Evolutionary conservation across 495 filamentous ascomycete species (phyloP).

Genomic region (Neurospora pannonica): DNA sequence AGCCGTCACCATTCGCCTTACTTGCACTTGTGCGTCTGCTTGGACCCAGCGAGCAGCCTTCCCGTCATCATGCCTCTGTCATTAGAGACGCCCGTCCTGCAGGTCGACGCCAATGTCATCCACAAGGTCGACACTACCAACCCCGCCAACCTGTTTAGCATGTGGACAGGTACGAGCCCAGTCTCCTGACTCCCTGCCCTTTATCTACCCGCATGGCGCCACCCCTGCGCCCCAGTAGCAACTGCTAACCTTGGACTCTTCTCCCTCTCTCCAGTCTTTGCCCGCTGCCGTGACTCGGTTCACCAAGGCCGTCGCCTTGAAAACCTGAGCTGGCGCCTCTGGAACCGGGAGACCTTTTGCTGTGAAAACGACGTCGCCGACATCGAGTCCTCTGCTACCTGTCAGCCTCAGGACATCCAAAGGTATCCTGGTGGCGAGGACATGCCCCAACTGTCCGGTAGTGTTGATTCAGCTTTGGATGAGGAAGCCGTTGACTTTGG

Average conservation of each 20-base stretch:
- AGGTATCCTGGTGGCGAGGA: constrained; percentile 33
- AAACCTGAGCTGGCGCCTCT: constrained; percentile 92
- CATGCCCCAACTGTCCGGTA: constrained; percentile 80
- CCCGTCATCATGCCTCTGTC: constrained; percentile 23
- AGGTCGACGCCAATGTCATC: constrained; percentile 77
- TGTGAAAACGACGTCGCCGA: constrained; percentile 50
- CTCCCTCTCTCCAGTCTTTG: constrained; percentile 65
- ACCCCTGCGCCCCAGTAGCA: constrained; percentile 1
- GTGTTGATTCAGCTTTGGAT: constrained; percentile 74
- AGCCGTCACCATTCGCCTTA: constrained; percentile 10
- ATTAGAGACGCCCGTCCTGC: constrained; percentile 48
- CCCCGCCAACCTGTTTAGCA: constrained; percentile 86
- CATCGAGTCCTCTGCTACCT: constrained; percentile 25
- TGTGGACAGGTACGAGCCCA: constrained; percentile 80
- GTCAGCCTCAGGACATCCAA: constrained; percentile 40
- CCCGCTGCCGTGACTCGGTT: constrained; percentile 87
- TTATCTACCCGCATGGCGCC: constrained; percentile 12
- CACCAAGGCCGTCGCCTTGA: constrained; percentile 88
- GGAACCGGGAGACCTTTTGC: constrained; percentile 94
- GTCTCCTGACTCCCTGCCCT: neutral
- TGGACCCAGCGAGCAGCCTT: constrained; percentile 22
- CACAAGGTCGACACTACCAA: constrained; percentile 91
- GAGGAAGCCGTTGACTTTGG: constrained; percentile 65
- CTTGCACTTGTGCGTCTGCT: constrained; percentile 13
- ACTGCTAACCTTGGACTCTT: constrained; percentile 2